A percentile compares a stretch with the other conserved stretches of the same genome.
Evolutionary conservation across 2,329 filamentous ascomycete species (phyloP).

Genomic region (Colletotrichum lindemuthianum): DNA sequence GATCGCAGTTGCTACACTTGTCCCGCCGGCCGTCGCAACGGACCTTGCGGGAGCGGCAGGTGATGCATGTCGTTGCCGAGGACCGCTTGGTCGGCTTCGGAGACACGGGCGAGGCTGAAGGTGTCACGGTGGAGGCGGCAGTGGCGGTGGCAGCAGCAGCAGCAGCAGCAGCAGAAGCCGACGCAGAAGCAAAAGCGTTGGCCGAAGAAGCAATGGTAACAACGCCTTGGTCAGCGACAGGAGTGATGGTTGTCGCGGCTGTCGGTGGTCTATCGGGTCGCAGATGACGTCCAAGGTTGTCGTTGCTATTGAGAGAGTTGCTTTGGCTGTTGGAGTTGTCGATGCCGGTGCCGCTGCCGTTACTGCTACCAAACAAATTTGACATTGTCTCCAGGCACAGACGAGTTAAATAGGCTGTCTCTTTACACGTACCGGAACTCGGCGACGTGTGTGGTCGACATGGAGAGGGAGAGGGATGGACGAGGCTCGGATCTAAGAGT

Average conservation of each 20-base stretch:
- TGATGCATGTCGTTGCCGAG: constrained; percentile 62
- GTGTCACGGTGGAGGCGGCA: constrained; percentile 22
- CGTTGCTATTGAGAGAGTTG: constrained; percentile 18
- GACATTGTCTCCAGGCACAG: constrained; percentile 25
- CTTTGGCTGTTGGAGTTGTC: constrained; percentile 9
- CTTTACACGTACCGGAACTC: constrained; percentile 30
- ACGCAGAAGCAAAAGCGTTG: background rate
- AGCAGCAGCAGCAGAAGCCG: constrained; percentile 8
- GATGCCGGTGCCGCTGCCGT: constrained; percentile 6
- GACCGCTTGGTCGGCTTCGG: constrained; percentile 48
- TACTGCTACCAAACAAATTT: constrained; percentile 28
- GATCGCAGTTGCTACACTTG: constrained; percentile 67
- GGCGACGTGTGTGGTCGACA: constrained; percentile 24
- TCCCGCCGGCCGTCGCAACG: constrained; percentile 65
- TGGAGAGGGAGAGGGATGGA: constrained; percentile 26
- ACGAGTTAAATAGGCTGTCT: background rate
- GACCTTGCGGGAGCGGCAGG: constrained; percentile 66
- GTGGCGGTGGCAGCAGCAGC: background rate
- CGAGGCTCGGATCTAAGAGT: constrained; percentile 27
- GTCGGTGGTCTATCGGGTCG: constrained; percentile 35
- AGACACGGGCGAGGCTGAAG: constrained; percentile 35
- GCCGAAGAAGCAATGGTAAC: background rate
- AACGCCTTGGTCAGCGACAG: background rate
- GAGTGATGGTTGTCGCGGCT: constrained; percentile 22
- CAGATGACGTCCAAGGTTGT: constrained; percentile 32